Percentiles rank a stretch among this genome's conserved stretches.
These are phyloP conservation scores for Dryadomyces quercus-mongolicae DNA, from an alignment of 2,329 filamentous ascomycete genomes.

Conservation along the genomic window DNA sequence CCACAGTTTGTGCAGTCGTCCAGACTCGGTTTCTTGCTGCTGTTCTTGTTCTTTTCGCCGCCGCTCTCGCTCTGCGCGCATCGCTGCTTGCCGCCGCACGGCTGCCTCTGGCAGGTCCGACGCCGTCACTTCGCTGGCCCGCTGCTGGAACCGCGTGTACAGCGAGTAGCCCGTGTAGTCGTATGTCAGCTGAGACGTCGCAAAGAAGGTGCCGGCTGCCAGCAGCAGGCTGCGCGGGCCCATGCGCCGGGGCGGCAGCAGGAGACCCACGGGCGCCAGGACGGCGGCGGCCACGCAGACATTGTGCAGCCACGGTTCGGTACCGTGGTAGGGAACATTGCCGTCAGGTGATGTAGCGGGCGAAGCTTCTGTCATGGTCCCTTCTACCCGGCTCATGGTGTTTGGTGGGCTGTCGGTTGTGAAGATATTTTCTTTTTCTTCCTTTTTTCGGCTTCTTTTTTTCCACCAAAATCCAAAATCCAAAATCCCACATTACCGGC, in stretches of 20 bases:
- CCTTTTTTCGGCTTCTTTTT: too few relatives aligned
- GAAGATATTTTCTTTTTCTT: too few relatives aligned
- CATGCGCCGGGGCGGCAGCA: constrained; percentile 36
- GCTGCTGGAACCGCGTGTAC: constrained; percentile 31
- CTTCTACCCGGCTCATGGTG: not conserved
- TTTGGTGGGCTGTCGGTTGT: too few relatives aligned
- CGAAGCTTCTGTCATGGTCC: not conserved
- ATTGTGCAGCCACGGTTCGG: constrained; percentile 29
- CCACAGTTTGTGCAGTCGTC: constrained; percentile 38
- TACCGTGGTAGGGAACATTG: constrained; percentile 11
- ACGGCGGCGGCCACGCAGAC: constrained; percentile 34
- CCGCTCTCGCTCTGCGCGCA: constrained; percentile 32
- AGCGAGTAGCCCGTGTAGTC: constrained; percentile 45
- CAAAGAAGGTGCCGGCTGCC: constrained; percentile 35
- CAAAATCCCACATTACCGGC: too few relatives aligned
- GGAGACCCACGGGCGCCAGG: constrained; percentile 33
- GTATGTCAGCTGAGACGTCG: constrained; percentile 41
- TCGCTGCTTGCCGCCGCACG: constrained; percentile 30
- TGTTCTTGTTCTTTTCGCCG: constrained; percentile 16
- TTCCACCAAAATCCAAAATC: too few relatives aligned
- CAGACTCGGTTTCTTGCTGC: not conserved
- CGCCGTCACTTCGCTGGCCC: constrained; percentile 18
- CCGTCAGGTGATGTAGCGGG: not conserved
- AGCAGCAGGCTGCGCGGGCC: constrained; percentile 40
- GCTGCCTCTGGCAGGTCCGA: constrained; percentile 41